Evolutionary conservation across 2,329 filamentous ascomycete species (phyloP).

Genomic region (Fusarium longipes): DNA sequence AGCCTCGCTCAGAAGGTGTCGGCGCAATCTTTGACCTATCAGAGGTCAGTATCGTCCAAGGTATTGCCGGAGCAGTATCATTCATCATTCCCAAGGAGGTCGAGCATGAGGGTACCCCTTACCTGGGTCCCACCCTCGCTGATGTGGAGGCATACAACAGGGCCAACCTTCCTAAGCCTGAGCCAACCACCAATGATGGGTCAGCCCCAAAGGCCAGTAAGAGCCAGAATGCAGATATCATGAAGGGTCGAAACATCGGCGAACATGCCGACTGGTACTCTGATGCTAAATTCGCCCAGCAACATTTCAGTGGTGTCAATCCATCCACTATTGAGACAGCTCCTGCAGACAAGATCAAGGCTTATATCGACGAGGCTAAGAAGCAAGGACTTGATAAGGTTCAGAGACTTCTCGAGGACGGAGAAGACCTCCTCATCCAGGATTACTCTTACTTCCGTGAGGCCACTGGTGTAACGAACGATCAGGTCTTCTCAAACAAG

Average conservation of each 20-base stretch:
- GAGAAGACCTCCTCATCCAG: slow-evolving; percentile 30
- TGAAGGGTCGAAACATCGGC: slow-evolving; percentile 31
- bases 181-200: background rate
- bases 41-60: background rate
- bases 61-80: slow-evolving; percentile 2
- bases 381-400: slow-evolving; percentile 29
- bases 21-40: slow-evolving; percentile 18
- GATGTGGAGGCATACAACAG: slow-evolving; percentile 20
- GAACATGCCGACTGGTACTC: slow-evolving; percentile 31
- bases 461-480: slow-evolving; percentile 17
- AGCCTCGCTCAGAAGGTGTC: background rate
- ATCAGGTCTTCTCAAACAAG: slow-evolving; percentile 10
- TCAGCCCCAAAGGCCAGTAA: background rate
- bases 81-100: slow-evolving; percentile 18
- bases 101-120: background rate
- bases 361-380: slow-evolving; percentile 10
- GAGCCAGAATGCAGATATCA: slow-evolving; percentile 19
- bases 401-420: slow-evolving; percentile 8
- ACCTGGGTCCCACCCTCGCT: slow-evolving; percentile 12
- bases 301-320: slow-evolving; percentile 31
- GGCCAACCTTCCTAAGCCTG: background rate
- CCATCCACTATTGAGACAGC: slow-evolving; percentile 16
- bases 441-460: slow-evolving; percentile 35
- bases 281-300: slow-evolving; percentile 28
- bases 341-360: slow-evolving; percentile 3